Evolutionary conservation across 2,329 filamentous ascomycete species (phyloP), one percentile per base, ranked within the genome.

Genomic region (Karstenula rhodostoma): DNA sequence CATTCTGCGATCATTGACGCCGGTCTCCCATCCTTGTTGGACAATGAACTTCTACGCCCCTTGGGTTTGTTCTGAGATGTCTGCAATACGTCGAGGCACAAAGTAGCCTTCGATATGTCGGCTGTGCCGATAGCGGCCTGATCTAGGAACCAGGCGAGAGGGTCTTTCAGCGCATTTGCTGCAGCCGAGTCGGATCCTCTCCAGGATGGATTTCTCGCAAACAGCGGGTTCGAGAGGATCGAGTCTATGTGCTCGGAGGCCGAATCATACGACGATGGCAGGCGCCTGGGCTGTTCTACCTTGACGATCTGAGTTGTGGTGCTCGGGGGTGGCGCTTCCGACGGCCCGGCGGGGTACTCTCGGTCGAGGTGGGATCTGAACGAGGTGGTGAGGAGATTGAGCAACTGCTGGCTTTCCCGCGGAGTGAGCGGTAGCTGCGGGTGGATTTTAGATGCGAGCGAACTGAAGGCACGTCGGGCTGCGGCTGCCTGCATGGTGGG

Each of bases 311-410:
- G 62, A n/a, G 48, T 64, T 48, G 61, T 63, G 23, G 51, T 56
- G 40, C 33, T 50, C 15, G 29, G 17, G 29, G 35, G 51, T 23
- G 37, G 46, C 9, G 44, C 29, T 22, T 71, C 68, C 25, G 63
- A 29, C 8, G 62, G 19, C 9, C 60, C 37, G 13, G 71, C 33
- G 33, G 83, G 84, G 75, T 89, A 84, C 60, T 85, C 83, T 56
- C 79, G 81, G 68, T 90, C 87, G 44, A 90, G 82, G 60, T 89
- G 86, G 52, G 83, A 80, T 65, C 86, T 83, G 73, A 90, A 90
- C 13, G 87, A 89, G 43, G 81, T 83, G 23, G 86, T 89, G 64
- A 90, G 82, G 22, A 87, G 80, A 56, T 80, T 82, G 43, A 90
- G 82, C 8, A 90, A 79, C 67, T 86, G 83, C 62, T 86, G 80